Evolutionary conservation across 805 yeast genomes (phyloP).

Genomic region (Candida nanaspora): DNA sequence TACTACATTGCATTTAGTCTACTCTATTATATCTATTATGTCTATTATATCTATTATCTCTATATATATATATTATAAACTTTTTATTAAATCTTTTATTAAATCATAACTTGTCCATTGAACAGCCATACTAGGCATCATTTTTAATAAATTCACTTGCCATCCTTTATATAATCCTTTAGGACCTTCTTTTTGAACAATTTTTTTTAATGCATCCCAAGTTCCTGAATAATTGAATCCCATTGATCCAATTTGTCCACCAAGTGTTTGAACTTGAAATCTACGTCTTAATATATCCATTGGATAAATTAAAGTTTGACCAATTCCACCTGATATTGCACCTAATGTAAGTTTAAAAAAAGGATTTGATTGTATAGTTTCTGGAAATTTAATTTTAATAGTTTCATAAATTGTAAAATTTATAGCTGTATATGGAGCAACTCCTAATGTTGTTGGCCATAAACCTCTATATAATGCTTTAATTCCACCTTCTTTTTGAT

Average conservation of each 20-base stretch:
- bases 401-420: constrained; percentile 88
- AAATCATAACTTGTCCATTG: constrained; percentile 86
- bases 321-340: constrained; percentile 81
- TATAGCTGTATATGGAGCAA: constrained; percentile 92
- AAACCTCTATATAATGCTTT: constrained; percentile 76
- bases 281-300: constrained; percentile 83
- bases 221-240: constrained; percentile 82
- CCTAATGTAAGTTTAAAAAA: constrained; percentile 65
- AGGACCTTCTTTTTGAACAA: constrained; percentile 65
- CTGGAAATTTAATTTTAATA: constrained; percentile 50
- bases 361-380: constrained; percentile 21
- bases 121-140: constrained; percentile 93
- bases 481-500: constrained; percentile 75
- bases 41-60: too few relatives aligned
- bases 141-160: constrained; percentile 78
- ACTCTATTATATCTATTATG: too few relatives aligned
- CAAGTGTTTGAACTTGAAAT: constrained; percentile 86
- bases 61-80: background rate
- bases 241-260: constrained; percentile 51
- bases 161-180: constrained; percentile 67
- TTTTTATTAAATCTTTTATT: constrained; percentile 38
- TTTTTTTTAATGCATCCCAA: constrained; percentile 62
- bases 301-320: constrained; percentile 88
- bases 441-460: constrained; percentile 87
- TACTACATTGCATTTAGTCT: too few relatives aligned